Evolutionary conservation across 1,139 yeast genomes (phyloP), one percentile per base, ranked within the genome.

Genomic region (Taphrina confusa): DNA sequence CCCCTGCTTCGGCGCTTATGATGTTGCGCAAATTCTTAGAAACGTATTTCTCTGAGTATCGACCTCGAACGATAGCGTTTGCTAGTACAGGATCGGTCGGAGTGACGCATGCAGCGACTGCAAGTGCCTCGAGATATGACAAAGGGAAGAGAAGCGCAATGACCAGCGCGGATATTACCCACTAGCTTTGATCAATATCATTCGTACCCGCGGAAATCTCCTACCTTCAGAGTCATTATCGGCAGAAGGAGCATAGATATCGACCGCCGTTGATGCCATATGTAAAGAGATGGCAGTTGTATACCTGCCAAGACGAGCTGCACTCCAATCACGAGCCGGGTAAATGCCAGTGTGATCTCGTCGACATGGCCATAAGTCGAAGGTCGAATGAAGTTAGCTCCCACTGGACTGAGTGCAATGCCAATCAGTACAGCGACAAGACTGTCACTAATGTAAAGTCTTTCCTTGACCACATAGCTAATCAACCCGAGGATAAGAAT

Each of bases 291-390:
- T 0, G 80, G 80, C 16, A 77, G 67, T 62, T 76, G 78, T 1
- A 75, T 77, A 1, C 77, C 76, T 1, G 74, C 73, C 12, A 76
- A 69, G 62, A 75, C 73, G 30, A 77, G 70, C 66, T 76, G 80
- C 37, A 77, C 70, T 23, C 76, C 74, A 44, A 77, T 68, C 12
- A 76, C 75, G 6, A 77, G 65, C 39, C 79, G 64, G 4, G 78
- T 68, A 16, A 77, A 65, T 47, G 74, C 76, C 50, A 70, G 65
- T 1, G 77, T 73, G 9, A 39, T 39, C 6, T 46, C 60, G 30
- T 64, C 62, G 11, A 61, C 64, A 2, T 64, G 40, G 4, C 71
- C 71, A 55, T 65, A 68, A 4, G 63, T 61, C 1, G 54, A 60
- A 5, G 71, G 70, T 12, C 62, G 61, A 8, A 70, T 63, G 67